Base-by-base conservation (phyloP, 345 rosid genomes). In the Odontarrhena argentea region DNA sequence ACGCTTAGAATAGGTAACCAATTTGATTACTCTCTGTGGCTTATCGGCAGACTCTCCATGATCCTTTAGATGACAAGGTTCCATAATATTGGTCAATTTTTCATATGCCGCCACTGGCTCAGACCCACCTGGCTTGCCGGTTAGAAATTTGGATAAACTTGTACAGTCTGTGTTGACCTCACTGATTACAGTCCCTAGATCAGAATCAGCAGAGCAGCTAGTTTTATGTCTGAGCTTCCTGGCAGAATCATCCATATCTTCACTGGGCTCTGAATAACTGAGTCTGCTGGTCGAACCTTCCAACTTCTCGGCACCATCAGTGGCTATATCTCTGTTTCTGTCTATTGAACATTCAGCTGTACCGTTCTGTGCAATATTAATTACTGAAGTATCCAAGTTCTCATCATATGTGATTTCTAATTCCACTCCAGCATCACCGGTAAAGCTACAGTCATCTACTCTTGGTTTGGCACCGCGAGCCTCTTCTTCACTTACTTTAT, bases 1-100 rank as follows among this genome's bases (percentile, higher is more conserved):
- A 0, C 77, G 55, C 62, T 73, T 73, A 36, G 67, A 66, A 66
- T 73, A 73, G 6, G 77, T 73, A 51, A 73, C 77, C 26, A 73
- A 62, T 59, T 73, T 73, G 42, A 73, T 30, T 51, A 73, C 71
- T 73, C 44, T 73, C 62, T 52, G 67, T 59, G 72, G 67, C 44
- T 64, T 66, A 37, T 73, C 65, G 34, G 57, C 50, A 8, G 63
- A 55, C 63, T 73, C 61, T 12, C 15, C 43, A 54, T 11, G 25
- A 12, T 67, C 67, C 22, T 18, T 73, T n/a, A 14, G 42, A 51
- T 24, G 26, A 37, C 9, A 57, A 28, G 63, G 52, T n/a, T 66
- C 53, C 4, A 11, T 67, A 38, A 36, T 32, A 55, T 30, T 30
- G 48, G 58, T 46, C 26, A 67, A 9, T 50, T 43, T 60, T 5